Percentiles rank a stretch among this genome's conserved stretches.
These are phyloP conservation scores for Rhodotorula sphaerocarpa DNA, from an alignment of 768 basidiomycete genomes.

Conservation along the genomic window DNA sequence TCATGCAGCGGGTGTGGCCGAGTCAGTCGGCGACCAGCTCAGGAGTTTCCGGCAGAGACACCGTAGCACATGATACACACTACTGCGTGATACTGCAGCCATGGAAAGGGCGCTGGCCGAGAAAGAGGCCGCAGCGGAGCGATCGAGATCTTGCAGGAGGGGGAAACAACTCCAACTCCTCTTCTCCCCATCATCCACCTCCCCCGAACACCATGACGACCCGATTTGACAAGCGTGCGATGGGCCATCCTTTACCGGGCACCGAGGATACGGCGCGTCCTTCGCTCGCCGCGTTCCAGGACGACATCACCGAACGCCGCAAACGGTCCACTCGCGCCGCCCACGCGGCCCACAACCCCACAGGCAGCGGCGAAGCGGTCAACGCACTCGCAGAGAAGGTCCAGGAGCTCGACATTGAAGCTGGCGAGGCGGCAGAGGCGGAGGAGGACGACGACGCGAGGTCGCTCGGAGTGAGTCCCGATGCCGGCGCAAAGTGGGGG, in stretches of 20 bases:
- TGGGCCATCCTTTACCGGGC: background rate
- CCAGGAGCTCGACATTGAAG: conserved; percentile 24
- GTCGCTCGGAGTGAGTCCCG: conserved; percentile 35
- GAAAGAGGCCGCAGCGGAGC: no score
- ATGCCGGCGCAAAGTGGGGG: background rate
- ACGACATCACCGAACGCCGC: conserved; percentile 40
- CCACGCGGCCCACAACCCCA: conserved; percentile 36
- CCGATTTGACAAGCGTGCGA: conserved; percentile 1
- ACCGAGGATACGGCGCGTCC: conserved; percentile 1
- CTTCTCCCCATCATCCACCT: no score
- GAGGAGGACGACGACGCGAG: conserved; percentile 5
- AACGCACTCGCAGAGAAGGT: conserved; percentile 41
- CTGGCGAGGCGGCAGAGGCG: background rate
- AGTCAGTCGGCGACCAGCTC: no score
- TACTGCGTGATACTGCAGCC: no score
- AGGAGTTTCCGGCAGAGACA: no score
- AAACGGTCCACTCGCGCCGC: conserved; percentile 31
- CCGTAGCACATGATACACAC: no score
- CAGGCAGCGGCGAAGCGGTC: conserved; percentile 36
- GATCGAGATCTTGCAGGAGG: no score
- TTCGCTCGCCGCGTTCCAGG: conserved; percentile 42
- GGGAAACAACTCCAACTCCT: no score
- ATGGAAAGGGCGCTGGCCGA: no score
- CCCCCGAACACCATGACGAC: background rate
- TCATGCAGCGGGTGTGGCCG: no score